Evolutionary conservation across 2,329 filamentous ascomycete genomes (phyloP).

Genomic region (Epichloe sylvatica): DNA sequence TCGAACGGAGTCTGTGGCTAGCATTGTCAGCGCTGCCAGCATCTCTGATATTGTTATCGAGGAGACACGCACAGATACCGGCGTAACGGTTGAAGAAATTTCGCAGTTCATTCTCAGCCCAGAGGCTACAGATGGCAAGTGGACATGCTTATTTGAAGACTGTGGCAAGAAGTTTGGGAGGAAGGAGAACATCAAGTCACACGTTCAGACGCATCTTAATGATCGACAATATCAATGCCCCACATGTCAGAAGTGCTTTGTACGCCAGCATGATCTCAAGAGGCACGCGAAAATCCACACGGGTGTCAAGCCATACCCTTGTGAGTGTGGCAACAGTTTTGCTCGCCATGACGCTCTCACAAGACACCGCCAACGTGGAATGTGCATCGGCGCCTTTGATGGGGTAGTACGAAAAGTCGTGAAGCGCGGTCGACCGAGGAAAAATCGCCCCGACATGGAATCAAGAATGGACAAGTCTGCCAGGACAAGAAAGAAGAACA

Average conservation of each 20-base stretch:
- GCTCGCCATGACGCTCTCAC: conserved; percentile 91
- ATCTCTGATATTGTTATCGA: conserved; percentile 51
- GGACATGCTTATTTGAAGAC: conserved; percentile 60
- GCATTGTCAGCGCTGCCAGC: conserved; percentile 42
- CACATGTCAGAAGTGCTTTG: conserved; percentile 87
- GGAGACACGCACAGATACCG: conserved; percentile 59
- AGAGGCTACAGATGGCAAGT: conserved; percentile 61
- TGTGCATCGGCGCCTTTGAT: conserved; percentile 92
- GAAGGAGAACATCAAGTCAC: conserved; percentile 97
- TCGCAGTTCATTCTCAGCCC: conserved; percentile 59
- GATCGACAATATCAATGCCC: conserved; percentile 93
- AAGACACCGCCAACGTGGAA: conserved; percentile 82
- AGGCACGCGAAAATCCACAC: conserved; percentile 96
- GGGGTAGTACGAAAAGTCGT: conserved; percentile 50
- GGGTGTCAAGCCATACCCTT: conserved; percentile 88
- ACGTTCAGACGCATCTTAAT: conserved; percentile 94
- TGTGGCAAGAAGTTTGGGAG: conserved; percentile 89
- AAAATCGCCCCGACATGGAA: conserved; percentile 44
- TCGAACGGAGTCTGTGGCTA: conserved; percentile 46
- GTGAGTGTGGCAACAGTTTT: conserved; percentile 87
- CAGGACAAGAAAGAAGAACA: conserved; percentile 41
- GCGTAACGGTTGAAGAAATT: conserved; percentile 77
- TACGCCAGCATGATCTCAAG: conserved; percentile 93
- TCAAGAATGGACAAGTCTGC: conserved; percentile 43
- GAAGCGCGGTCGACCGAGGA: conserved; percentile 50